Base-by-base conservation (phyloP, 208 protist genomes). In the Leishmania tarentolae region DNA sequence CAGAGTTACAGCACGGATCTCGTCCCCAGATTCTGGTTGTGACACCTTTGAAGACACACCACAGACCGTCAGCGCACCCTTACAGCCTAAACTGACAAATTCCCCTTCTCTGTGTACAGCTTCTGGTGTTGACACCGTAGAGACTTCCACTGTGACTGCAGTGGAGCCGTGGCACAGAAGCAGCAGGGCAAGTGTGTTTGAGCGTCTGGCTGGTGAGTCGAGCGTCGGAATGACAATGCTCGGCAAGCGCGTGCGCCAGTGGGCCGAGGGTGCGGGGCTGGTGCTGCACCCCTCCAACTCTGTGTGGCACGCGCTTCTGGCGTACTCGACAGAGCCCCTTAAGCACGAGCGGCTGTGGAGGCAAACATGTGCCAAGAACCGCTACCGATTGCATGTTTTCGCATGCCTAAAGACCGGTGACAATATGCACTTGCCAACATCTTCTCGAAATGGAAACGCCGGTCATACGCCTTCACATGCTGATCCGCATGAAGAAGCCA, bases 211-310 rank as follows among this genome's bases (percentile, higher is more conserved):
- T 17, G 57, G 56, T 50, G 76, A 80, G 37, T 35, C 75, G 42
- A 11, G 50, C 35, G 59, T 40, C 31, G 77, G 80, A 61, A 57
- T 28, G 37, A 77, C 81, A n/a, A 76, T 70, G 37, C 52, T 88
- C 21, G 84, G 78, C 65, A 59, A 69, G 47, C 84, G 84, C 28
- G 59, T 87, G 0, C 79, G 81, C 7, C 75, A 82, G 40, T 90
- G 83, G 87, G 83, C 87, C 0, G 56, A 75, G 53, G 80, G 74
- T 6, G 83, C 83, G 24, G 83, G 79, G 21, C 57, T 90, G 6
- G 6, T 61, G 35, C 59, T 84, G 11, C 28, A 73, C 19, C 79
- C 84, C 19, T 63, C 75, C 11, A 11, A 24, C 17, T 28, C 65
- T 17, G 75, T 68, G 17, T 78, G 69, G 70, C 31, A 53, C 7